Evolutionary conservation across 768 basidiomycete species (phyloP).

Genomic region (Mycena crocata): DNA sequence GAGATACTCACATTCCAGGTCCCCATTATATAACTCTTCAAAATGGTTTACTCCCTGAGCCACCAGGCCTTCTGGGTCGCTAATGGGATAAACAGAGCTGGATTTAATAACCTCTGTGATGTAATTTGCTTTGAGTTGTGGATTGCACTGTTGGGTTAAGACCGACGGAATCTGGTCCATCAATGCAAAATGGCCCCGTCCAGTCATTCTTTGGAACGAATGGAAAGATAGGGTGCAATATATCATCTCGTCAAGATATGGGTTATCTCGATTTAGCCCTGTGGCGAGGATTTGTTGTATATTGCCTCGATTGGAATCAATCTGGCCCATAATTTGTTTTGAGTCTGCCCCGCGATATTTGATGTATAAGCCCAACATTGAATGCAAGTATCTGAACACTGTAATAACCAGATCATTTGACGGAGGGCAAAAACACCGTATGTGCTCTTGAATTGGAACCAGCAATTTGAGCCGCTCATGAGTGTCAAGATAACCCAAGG

Average conservation of each 20-base stretch:
- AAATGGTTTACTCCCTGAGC: not conserved
- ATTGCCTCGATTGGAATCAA: not conserved
- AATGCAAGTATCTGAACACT: not conserved
- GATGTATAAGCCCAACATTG: not conserved
- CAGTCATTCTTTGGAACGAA: not conserved
- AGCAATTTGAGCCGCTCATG: too few species aligned
- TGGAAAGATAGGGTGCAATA: not conserved
- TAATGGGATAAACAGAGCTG: not conserved
- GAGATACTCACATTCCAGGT: not conserved
- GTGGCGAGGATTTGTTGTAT: not conserved
- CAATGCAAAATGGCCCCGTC: not conserved
- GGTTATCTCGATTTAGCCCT: not conserved
- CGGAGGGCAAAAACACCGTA: not conserved
- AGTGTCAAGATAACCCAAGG: constrained; percentile 8
- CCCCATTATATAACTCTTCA: not conserved
- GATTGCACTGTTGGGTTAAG: not conserved
- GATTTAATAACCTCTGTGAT: not conserved
- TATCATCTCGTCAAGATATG: not conserved
- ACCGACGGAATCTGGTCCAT: not conserved
- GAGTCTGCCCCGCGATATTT: not conserved
- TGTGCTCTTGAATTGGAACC: not conserved
- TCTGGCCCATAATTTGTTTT: not conserved
- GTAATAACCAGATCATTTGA: not conserved
- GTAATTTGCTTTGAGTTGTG: not conserved
- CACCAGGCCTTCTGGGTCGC: not conserved